phyloP scores from a whole-genome alignment of 805 yeast species.

The Wickerhamiella cacticola region DNA sequence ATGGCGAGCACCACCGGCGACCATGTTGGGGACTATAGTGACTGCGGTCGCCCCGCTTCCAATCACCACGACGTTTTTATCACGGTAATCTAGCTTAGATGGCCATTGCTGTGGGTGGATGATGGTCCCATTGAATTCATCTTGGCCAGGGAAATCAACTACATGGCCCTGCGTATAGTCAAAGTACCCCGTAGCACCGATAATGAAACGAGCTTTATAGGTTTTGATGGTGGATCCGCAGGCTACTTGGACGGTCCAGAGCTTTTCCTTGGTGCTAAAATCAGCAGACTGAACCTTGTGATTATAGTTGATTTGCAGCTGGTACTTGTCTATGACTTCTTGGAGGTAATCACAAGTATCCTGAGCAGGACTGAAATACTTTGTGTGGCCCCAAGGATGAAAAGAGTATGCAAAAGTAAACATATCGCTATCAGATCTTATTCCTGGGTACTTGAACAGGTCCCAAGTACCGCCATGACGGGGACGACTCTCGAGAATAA shows the following conservation, averaged over 20 bases:
- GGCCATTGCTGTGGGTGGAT: conserved; percentile 5
- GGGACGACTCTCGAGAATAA: conserved; percentile 1
- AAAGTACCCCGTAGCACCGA: conserved; percentile 6
- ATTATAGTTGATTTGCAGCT: background rate
- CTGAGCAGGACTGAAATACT: conserved; percentile 1
- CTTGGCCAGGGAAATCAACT: background rate
- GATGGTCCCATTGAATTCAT: background rate
- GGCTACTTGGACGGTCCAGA: conserved; percentile 4
- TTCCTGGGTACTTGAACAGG: conserved; percentile 8
- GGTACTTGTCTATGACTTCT: conserved; percentile 6
- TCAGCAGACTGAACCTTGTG: conserved; percentile 1
- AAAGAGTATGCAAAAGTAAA: conserved; percentile 7
- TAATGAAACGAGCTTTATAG: background rate
- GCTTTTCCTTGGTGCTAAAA: background rate
- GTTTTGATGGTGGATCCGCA: too few species aligned
- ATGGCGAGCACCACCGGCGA: background rate
- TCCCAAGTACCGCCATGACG: conserved; percentile 7
- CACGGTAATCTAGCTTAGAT: background rate
- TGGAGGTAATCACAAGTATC: conserved; percentile 1
- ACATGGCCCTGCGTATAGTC: conserved; percentile 1
- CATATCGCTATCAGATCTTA: conserved; percentile 7
- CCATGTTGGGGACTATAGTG: conserved; percentile 5
- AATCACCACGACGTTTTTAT: conserved; percentile 2
- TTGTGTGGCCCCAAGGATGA: conserved; percentile 5
- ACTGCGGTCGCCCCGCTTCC: conserved; percentile 6